Conservation (phyloP, 768 basidiomycete genomes). For the Tylopilus rubrobrunneus region DNA sequence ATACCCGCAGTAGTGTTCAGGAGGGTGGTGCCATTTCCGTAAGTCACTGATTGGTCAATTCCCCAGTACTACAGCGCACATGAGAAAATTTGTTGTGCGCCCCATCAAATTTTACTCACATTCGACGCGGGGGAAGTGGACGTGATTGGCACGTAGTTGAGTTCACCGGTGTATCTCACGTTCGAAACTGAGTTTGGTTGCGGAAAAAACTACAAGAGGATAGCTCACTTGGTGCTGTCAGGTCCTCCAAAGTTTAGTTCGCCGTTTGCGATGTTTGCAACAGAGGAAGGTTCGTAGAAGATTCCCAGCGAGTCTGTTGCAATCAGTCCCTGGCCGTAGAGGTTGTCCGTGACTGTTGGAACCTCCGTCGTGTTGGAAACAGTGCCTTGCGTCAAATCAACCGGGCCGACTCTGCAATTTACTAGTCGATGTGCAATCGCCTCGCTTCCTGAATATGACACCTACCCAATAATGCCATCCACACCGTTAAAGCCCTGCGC, state of each 20-base stretch:
- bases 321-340: conserved; percentile 44
- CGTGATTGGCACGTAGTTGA: conserved; percentile 41
- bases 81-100: neutral
- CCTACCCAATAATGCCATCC: conserved; percentile 52
- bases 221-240: conserved; percentile 41
- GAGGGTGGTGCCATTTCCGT: conserved; percentile 33
- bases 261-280: conserved; percentile 39
- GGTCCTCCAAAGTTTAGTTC: conserved; percentile 53
- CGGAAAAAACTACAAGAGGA: neutral
- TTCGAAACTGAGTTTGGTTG: neutral
- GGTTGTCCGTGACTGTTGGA: conserved; percentile 58
- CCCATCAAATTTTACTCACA: conserved; percentile 11
- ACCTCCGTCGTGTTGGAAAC: conserved; percentile 37
- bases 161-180: conserved; percentile 29
- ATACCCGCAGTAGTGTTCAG: conserved; percentile 40
- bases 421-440: neutral
- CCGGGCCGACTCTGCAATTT: conserved; percentile 43
- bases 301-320: conserved; percentile 44
- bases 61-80: conserved; percentile 40
- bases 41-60: conserved; percentile 38
- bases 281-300: conserved; percentile 48
- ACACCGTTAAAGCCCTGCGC: conserved; percentile 42
- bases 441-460: neutral
- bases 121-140: conserved; percentile 41
- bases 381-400: conserved; percentile 45